Evolutionary conservation across 1,139 yeast species (phyloP).

Genomic region (Diutina neorugosa): DNA sequence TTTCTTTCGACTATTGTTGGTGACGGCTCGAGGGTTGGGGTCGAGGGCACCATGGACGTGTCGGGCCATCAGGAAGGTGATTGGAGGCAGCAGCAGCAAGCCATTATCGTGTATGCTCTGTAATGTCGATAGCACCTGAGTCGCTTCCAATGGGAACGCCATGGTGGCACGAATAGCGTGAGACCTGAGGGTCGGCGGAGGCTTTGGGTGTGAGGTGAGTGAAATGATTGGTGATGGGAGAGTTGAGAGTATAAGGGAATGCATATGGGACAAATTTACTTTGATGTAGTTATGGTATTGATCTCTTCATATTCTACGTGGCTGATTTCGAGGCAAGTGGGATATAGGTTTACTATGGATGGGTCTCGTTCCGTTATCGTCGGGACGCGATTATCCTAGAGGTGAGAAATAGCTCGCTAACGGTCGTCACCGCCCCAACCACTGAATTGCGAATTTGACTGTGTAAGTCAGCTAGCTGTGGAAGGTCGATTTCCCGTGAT

Average conservation of each 20-base stretch:
- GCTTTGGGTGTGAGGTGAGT: neutral
- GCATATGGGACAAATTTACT: too few relatives aligned
- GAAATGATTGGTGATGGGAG: neutral
- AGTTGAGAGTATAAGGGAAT: neutral
- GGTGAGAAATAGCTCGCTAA: too few relatives aligned
- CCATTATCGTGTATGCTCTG: neutral
- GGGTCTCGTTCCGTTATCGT: too few relatives aligned
- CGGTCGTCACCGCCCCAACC: too few relatives aligned
- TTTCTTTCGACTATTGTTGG: neutral
- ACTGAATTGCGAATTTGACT: too few relatives aligned
- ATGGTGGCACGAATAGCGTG: neutral
- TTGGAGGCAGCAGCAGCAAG: neutral
- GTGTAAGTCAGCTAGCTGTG: too few relatives aligned
- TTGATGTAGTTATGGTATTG: too few relatives aligned
- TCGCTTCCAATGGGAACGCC: constrained; percentile 4
- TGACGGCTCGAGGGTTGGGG: neutral
- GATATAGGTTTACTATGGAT: too few relatives aligned
- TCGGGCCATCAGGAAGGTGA: neutral
- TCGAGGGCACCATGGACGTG: neutral
- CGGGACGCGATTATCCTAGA: too few relatives aligned
- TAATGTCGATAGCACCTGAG: neutral
- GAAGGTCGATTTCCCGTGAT: too few relatives aligned
- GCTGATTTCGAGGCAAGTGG: too few relatives aligned
- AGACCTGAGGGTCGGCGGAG: neutral
- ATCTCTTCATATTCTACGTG: too few relatives aligned